Evolutionary conservation across 2,329 filamentous ascomycete species (phyloP), one percentile per base, ranked within the genome.

Genomic region (Penicillium sp.): DNA sequence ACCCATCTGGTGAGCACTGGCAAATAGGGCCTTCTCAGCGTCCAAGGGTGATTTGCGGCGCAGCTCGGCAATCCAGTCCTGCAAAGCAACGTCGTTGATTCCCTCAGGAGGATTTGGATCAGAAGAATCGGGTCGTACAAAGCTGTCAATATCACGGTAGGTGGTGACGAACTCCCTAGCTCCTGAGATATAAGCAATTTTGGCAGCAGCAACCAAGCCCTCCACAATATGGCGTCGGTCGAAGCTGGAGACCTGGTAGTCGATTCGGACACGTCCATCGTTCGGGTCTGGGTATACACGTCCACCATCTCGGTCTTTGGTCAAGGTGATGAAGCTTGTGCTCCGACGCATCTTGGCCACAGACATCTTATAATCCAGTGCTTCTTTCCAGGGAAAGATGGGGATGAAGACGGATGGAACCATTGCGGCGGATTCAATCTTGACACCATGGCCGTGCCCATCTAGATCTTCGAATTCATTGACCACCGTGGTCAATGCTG

Each of bases 401-500:
- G 86, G 78, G 14, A 92, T 77, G 65, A 85, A 82, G 3, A 86
- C 71, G 19, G 86, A 84, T 0, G 92, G 91, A 68, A 92, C 68
- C 89, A 95, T 93, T 67, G 84, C 84, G 1, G 85, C 85, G 10
- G 87, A 81, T 78, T 97, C 92, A 27, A 97, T 79, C 73, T 96
- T 96, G 49, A 83, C 82, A 39, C 93, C 93, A 67, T 97, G 91
- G 56, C 92, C 91, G 43, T 87, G 81, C 6, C 85, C 85, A 71
- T 96, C 92, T 0, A 93, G 80, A 65, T 97, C 89, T 62, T 96
- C 90, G 65, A 93, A 91, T 53, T 90, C 86, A 44, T 82, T 85
- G 62, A 91, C 88, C 19, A 93, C 87, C 4, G 86, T 84, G 0
- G 93, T 97, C 57, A 97, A 84, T 65, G 93, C 93, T 2, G 87